Conservation (phyloP, 345 rosid genomes). For the Trapa incisa region DNA sequence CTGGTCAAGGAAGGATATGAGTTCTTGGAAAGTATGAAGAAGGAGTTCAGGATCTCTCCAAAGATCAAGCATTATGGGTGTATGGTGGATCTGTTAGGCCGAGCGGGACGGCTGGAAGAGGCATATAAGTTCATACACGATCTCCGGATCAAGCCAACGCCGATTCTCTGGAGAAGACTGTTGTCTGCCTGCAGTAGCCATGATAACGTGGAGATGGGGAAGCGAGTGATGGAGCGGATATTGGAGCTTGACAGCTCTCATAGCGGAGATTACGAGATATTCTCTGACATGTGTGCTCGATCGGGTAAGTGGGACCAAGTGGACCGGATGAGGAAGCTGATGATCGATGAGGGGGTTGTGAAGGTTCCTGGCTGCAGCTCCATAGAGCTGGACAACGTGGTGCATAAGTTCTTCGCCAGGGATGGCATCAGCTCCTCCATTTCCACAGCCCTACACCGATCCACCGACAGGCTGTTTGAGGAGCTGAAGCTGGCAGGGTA, state of each 20-base stretch:
- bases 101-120: conserved; percentile 57
- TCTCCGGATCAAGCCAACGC: conserved; percentile 47
- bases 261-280: conserved; percentile 71
- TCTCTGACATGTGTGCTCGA: conserved; percentile 64
- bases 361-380: conserved; percentile 86
- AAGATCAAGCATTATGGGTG: conserved; percentile 74
- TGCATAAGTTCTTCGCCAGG: conserved; percentile 70
- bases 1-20: conserved; percentile 47
- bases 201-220: conserved; percentile 37
- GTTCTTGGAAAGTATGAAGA: conserved; percentile 43
- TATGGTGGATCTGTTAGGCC: conserved; percentile 77
- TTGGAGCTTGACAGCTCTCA: conserved; percentile 57
- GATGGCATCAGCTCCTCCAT: conserved; percentile 40
- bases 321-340: conserved; percentile 39
- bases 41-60: conserved; percentile 34
- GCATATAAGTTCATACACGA: conserved; percentile 49
- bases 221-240: conserved; percentile 38
- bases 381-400: conserved; percentile 58
- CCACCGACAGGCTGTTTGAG: conserved; percentile 45
- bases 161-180: conserved; percentile 65
- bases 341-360: conserved; percentile 45
- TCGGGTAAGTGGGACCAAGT: conserved; percentile 64
- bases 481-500: conserved; percentile 73
- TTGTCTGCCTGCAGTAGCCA: conserved; percentile 71
- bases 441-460: conserved; percentile 33